Evolutionary conservation across 495 filamentous ascomycete genomes (phyloP).

Genomic region (Schizothecium vesticola): DNA sequence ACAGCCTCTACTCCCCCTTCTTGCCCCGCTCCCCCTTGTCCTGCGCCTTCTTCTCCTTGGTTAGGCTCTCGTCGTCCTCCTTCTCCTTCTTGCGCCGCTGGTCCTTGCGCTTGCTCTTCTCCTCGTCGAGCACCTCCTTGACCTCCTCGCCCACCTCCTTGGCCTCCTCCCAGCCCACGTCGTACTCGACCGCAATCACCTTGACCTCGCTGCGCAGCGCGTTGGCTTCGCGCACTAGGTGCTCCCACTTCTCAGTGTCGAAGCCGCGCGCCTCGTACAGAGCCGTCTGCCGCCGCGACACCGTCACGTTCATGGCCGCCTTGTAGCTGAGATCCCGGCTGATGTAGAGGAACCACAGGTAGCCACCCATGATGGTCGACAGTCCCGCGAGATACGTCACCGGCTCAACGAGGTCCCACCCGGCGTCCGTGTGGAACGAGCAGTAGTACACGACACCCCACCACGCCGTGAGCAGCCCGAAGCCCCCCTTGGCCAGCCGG

Average conservation of each 20-base stretch:
- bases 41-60: slow-evolving; percentile 43
- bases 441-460: slow-evolving; percentile 74
- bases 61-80: slow-evolving; percentile 45
- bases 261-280: slow-evolving; percentile 73
- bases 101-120: slow-evolving; percentile 41
- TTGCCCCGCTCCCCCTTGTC: slow-evolving; percentile 23
- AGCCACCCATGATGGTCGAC: slow-evolving; percentile 78
- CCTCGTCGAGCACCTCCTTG: slow-evolving; percentile 61
- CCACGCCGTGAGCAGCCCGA: slow-evolving; percentile 65
- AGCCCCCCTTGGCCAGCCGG: slow-evolving; percentile 73
- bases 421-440: slow-evolving; percentile 71
- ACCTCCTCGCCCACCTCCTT: slow-evolving; percentile 70
- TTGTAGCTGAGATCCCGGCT: slow-evolving; percentile 85
- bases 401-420: slow-evolving; percentile 91
- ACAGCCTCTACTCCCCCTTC: not conserved
- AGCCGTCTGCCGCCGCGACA: slow-evolving; percentile 68
- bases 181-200: slow-evolving; percentile 77
- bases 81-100: slow-evolving; percentile 24
- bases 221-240: slow-evolving; percentile 76
- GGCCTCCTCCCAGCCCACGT: slow-evolving; percentile 89
- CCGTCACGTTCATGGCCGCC: slow-evolving; percentile 77
- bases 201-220: slow-evolving; percentile 73
- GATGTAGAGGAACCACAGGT: slow-evolving; percentile 90
- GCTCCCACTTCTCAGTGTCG: slow-evolving; percentile 71
- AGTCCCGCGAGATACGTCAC: slow-evolving; percentile 83